Evolutionary conservation across 495 filamentous ascomycete species (phyloP).

Genomic region (Tuber umbilicatum): DNA sequence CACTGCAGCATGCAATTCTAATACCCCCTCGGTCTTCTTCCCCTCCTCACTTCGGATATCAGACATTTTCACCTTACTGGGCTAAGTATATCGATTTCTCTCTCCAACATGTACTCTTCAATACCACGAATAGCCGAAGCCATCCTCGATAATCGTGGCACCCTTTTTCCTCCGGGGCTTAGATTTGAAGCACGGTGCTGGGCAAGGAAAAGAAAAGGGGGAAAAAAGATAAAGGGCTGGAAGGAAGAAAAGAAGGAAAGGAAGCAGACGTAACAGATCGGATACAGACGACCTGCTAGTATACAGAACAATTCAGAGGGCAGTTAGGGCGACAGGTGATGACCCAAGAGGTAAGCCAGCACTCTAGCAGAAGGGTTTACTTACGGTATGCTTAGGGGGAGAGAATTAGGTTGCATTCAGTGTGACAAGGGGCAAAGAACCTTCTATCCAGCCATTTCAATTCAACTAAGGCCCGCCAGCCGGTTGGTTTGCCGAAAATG

Average conservation of each 20-base stretch:
- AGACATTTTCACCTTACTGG: constrained; percentile 14
- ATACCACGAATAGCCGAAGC: constrained; percentile 29
- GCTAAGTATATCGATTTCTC: constrained; percentile 20
- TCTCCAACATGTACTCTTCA: constrained; percentile 9
- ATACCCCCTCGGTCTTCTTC: constrained; percentile 1
- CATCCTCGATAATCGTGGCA: constrained; percentile 8
- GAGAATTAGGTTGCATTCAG: not conserved
- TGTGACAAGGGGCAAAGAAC: not conserved
- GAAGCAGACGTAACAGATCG: not conserved
- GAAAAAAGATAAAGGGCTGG: not conserved
- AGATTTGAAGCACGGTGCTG: not conserved
- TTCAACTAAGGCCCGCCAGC: not conserved
- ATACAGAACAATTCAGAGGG: not conserved
- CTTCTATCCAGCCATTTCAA: not conserved
- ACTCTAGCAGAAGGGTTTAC: not conserved
- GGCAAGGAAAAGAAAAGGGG: not conserved
- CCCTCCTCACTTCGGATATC: not conserved
- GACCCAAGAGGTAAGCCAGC: not conserved
- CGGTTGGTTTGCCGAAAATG: constrained; percentile 31
- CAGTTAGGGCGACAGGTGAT: not conserved
- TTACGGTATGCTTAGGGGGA: not conserved
- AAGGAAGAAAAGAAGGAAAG: not conserved
- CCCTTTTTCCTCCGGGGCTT: constrained; percentile 2
- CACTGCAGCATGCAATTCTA: constrained; percentile 24
- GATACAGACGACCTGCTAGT: not conserved